Evolutionary conservation across 768 basidiomycete genomes (phyloP).

Genomic region (Favolaschia claudopus): DNA sequence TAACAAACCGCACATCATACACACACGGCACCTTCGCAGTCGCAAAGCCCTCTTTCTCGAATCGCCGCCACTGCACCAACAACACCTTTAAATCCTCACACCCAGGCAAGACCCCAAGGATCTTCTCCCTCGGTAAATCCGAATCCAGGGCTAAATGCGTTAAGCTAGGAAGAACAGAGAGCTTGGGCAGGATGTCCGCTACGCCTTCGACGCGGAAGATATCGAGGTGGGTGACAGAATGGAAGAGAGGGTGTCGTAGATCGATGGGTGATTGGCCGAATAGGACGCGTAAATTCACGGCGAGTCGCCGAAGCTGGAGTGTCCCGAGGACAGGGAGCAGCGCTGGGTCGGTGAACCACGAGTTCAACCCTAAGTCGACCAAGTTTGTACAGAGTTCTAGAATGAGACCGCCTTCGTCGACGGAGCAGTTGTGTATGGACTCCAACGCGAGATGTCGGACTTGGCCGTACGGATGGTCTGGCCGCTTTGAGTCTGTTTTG

Average conservation of each 20-base stretch:
- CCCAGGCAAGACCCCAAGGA: not conserved
- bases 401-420: too few relatives aligned
- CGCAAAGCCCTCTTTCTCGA: too few relatives aligned
- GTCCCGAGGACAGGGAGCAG: not conserved
- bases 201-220: not conserved
- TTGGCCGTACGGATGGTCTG: too few relatives aligned
- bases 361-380: not conserved
- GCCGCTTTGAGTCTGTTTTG: too few relatives aligned
- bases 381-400: not conserved
- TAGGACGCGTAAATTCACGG: not conserved
- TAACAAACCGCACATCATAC: not conserved
- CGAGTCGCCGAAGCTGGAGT: not conserved
- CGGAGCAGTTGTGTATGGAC: too few relatives aligned
- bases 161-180: not conserved
- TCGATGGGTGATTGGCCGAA: not conserved
- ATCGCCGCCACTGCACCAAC: not conserved
- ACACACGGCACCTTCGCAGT: too few relatives aligned
- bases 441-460: too few relatives aligned
- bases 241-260: not conserved
- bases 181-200: not conserved
- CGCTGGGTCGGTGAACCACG: not conserved
- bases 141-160: not conserved
- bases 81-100: not conserved
- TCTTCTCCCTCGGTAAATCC: not conserved
- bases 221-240: not conserved